Evolutionary conservation across 129 eudicot genomes (phyloP).

Genomic region (Tagetes patula): DNA sequence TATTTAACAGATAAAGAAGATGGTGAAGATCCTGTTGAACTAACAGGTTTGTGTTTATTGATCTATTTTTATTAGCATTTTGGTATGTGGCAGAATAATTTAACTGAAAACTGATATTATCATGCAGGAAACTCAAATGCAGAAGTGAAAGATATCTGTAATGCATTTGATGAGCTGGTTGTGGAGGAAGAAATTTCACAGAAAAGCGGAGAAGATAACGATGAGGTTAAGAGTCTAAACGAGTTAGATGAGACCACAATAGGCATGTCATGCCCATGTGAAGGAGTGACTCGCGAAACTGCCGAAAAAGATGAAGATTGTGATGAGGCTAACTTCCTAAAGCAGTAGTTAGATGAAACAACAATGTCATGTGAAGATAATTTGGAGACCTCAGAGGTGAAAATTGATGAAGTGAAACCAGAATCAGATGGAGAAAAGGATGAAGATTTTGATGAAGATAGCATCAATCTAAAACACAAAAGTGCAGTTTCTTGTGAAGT

Average conservation of each 20-base stretch:
- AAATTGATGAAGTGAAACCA: too few relatives aligned
- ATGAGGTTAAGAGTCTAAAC: background rate
- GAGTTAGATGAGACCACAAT: background rate
- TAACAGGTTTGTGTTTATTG: conserved; percentile 13
- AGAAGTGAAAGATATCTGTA: conserved; percentile 29
- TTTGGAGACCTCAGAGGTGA: background rate
- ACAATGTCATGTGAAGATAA: background rate
- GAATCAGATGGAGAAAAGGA: too few relatives aligned
- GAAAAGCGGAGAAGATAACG: background rate
- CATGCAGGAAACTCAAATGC: conserved; percentile 18
- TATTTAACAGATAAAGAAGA: background rate
- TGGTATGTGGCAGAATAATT: background rate
- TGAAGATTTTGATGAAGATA: background rate
- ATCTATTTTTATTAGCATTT: background rate
- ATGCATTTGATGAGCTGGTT: conserved; percentile 28
- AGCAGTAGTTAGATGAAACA: background rate
- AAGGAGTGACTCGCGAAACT: background rate
- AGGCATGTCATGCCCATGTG: conserved; percentile 8
- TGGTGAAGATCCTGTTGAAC: background rate
- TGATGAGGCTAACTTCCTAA: conserved; percentile 2
- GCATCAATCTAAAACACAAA: background rate
- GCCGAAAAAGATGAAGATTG: background rate
- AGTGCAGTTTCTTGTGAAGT: conserved; percentile 1
- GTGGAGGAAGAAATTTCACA: conserved; percentile 13
- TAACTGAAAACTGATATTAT: too few relatives aligned